Percentiles rank a stretch among this genome's conserved stretches.
Conservation (phyloP, 345 rosid species). For the Populus nigra region DNA sequence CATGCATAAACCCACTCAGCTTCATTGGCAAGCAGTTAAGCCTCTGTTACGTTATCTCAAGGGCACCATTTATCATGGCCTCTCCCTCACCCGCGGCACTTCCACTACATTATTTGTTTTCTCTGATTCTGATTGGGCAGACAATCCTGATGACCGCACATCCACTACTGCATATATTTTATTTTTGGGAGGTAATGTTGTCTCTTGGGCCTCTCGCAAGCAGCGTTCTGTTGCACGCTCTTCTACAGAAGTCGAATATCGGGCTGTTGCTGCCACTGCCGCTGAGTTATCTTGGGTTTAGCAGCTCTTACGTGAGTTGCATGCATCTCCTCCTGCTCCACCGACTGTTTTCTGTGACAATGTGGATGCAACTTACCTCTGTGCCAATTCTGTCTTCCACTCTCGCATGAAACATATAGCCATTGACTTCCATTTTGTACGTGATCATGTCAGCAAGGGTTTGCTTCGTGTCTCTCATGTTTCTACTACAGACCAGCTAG, state of each 20-base stretch:
- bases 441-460: not conserved
- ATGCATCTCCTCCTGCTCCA: too few relatives aligned
- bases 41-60: not conserved
- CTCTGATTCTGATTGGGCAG: not conserved
- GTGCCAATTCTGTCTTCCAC: too few relatives aligned
- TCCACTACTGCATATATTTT: not conserved
- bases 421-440: not conserved
- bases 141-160: not conserved
- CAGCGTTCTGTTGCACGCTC: too few relatives aligned
- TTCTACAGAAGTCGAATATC: too few relatives aligned
- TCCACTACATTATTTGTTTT: accelerated
- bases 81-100: too few relatives aligned
- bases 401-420: not conserved
- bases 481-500: not conserved
- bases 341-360: too few relatives aligned
- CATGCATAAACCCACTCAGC: not conserved
- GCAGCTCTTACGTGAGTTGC: too few relatives aligned
- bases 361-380: too few relatives aligned
- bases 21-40: not conserved
- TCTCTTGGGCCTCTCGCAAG: too few relatives aligned
- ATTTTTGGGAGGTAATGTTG: too few relatives aligned
- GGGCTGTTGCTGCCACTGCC: too few relatives aligned
- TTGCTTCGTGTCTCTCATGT: not conserved
- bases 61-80: not conserved
- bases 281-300: too few relatives aligned